A percentile compares a stretch with the other conserved stretches of the same genome.
phyloP scores from a whole-genome alignment of 2,329 filamentous ascomycete genomes.

The Alternaria novae-zelandiae region DNA sequence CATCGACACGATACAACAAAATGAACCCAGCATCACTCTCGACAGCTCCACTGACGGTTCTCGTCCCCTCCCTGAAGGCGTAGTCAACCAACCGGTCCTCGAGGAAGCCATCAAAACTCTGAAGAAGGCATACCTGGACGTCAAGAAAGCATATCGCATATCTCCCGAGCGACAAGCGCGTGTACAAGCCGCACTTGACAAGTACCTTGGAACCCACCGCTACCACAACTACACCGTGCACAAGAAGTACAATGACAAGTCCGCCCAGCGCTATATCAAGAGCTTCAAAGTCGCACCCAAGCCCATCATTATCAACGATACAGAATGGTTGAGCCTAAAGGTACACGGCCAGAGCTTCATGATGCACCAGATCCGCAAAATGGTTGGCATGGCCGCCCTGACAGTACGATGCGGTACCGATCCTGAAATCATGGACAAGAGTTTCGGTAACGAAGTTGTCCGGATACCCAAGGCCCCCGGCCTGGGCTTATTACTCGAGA shows the following conservation, averaged over 20 bases:
- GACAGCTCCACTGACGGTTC: slow-evolving; percentile 40
- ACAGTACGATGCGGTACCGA: slow-evolving; percentile 84
- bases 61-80: slow-evolving; percentile 31
- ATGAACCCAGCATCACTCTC: slow-evolving; percentile 32
- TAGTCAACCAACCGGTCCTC: slow-evolving; percentile 43
- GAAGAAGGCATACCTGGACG: slow-evolving; percentile 79
- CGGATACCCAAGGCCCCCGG: slow-evolving; percentile 94
- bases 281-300: slow-evolving; percentile 77
- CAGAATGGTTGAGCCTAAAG: slow-evolving; percentile 93
- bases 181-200: slow-evolving; percentile 75
- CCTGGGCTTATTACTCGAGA: slow-evolving; percentile 84
- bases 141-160: slow-evolving; percentile 86
- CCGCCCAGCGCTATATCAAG: slow-evolving; percentile 88
- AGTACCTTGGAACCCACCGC: slow-evolving; percentile 84
- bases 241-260: slow-evolving; percentile 80
- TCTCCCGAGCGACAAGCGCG: slow-evolving; percentile 72
- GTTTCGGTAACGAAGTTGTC: slow-evolving; percentile 74
- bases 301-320: slow-evolving; percentile 81
- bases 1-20: slow-evolving; percentile 33
- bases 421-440: slow-evolving; percentile 72
- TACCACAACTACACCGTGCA: slow-evolving; percentile 98
- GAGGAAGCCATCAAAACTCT: slow-evolving; percentile 60
- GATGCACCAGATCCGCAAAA: slow-evolving; percentile 99
- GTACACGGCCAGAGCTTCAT: slow-evolving; percentile 99
- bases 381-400: slow-evolving; percentile 92